Conservation (phyloP, 768 basidiomycete species). For the Cyclocybe cylindracea region DNA sequence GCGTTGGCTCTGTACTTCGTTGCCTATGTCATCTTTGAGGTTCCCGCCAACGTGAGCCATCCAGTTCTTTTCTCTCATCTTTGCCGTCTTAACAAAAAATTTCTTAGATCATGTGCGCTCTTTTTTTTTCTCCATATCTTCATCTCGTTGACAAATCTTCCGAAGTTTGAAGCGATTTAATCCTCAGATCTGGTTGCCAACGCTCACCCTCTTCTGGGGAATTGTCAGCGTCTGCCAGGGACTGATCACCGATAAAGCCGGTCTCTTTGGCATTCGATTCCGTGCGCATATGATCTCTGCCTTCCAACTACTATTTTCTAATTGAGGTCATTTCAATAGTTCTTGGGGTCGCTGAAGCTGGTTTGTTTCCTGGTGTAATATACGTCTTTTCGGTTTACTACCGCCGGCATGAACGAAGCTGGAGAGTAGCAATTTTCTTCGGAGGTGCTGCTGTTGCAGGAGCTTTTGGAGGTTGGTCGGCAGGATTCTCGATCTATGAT, state of each 20-base stretch:
- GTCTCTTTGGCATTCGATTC: conserved; percentile 56
- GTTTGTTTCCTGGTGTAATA: conserved; percentile 57
- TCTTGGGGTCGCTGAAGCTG: conserved; percentile 60
- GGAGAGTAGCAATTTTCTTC: conserved; percentile 64
- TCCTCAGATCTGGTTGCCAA: conserved; percentile 62
- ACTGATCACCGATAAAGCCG: conserved; percentile 52
- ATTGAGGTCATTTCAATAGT: conserved; percentile 31
- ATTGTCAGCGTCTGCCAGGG: conserved; percentile 56
- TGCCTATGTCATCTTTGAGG: conserved; percentile 60
- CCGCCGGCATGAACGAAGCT: conserved; percentile 56
- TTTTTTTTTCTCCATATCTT: neutral
- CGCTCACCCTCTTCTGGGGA: conserved; percentile 61
- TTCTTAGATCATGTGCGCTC: too few species aligned
- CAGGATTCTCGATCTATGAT: neutral
- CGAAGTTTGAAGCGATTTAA: conserved; percentile 56
- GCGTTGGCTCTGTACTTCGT: conserved; percentile 61
- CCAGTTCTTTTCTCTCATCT: neutral
- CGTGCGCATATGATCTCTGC: conserved; percentile 30
- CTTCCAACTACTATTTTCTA: neutral
- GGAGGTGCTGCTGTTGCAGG: conserved; percentile 63
- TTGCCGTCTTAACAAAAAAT: neutral
- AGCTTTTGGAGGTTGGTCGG: conserved; percentile 54
- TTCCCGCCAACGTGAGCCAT: conserved; percentile 54
- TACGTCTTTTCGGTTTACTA: conserved; percentile 65
- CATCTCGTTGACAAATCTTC: neutral